Evolutionary conservation across 1,284 basidiomycete species (phyloP), one percentile per base, ranked within the genome.

Genomic region (Stygiomarasmius scandens): DNA sequence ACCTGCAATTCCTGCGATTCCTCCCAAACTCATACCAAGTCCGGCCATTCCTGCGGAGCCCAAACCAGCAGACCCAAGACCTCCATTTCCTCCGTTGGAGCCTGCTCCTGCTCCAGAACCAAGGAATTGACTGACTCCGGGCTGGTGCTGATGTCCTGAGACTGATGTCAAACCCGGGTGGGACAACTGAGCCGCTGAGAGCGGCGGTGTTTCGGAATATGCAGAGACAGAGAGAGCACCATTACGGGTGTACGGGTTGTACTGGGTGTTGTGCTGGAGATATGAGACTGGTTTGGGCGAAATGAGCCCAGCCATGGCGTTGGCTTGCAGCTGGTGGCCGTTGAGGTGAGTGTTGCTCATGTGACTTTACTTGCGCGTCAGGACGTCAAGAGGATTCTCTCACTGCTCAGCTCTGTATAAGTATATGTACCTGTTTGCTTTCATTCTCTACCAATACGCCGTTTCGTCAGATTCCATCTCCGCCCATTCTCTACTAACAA

Each of bases 201-300:
- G 74, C 23, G 79, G 80, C 36, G 80, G 80, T 19, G 82, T 80
- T 24, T 10, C 82, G 77, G 67, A 82, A 86, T 29, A 64, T 71
- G 14, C 73, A 71, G 8, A 76, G 65, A 10, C 72, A 9, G 38
- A 41, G 70, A 41, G 41, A 22, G 24, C 19, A 19, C 23, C 22
- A 53, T 80, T 73, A 47, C 71, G 72, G 32, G 72, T 70, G 72
- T 85, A 87, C 2, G 77, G 77, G 63, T 80, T 80, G 64, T 83
- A 85, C 60, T 71, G 70, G 14, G 66, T 62, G 49, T 69, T 81
- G 71, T 74, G 74, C 62, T 86, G 83, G 61, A 85, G 74, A 71
- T 85, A 87, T 2, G 85, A 84, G 55, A 86, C 75, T 46, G 85
- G 85, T 67, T 81, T 85, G 46, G 85, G 85, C 64, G 85, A 87